A percentile compares a stretch with the other conserved stretches of the same genome.
Evolutionary conservation across 495 filamentous ascomycete genomes (phyloP).

Genomic region (Bathelium albidoporum): DNA sequence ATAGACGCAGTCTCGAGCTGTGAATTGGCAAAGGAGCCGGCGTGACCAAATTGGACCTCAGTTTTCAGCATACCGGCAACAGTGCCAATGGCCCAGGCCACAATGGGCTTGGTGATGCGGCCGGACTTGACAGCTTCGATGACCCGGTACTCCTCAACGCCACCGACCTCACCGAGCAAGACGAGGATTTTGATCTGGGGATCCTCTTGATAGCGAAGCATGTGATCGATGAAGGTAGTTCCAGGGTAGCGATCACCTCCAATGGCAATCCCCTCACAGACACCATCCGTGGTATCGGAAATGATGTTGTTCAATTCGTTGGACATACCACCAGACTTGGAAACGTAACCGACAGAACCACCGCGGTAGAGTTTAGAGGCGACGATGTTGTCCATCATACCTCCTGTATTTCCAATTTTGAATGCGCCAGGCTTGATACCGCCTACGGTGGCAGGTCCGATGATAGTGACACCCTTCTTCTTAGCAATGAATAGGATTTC

Average conservation of each 20-base stretch:
- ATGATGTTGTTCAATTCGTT: slow-evolving; percentile 99
- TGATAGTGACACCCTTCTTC: slow-evolving; percentile 98
- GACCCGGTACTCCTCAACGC: slow-evolving; percentile 98
- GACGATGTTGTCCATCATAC: slow-evolving; percentile 99
- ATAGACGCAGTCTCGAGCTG: slow-evolving; percentile 90
- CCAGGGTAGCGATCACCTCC: slow-evolving; percentile 98
- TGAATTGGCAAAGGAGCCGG: slow-evolving; percentile 96
- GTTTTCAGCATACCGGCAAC: slow-evolving; percentile 99
- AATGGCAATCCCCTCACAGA: slow-evolving; percentile 98
- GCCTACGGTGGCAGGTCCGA: slow-evolving; percentile 95
- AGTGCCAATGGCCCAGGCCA: slow-evolving; percentile 98
- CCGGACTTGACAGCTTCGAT: slow-evolving; percentile 95
- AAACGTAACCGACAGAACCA: slow-evolving; percentile 97
- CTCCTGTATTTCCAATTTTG: slow-evolving; percentile 99
- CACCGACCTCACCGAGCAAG: slow-evolving; percentile 94
- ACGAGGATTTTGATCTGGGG: slow-evolving; percentile 95
- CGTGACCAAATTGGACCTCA: slow-evolving; percentile 98
- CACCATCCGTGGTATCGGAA: slow-evolving; percentile 87
- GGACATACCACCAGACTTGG: slow-evolving; percentile 99
- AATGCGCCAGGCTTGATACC: slow-evolving; percentile 98
- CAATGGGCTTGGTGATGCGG: slow-evolving; percentile 91
- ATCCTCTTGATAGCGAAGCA: slow-evolving; percentile 88
- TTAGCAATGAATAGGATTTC: slow-evolving; percentile 91
- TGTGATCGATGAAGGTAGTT: slow-evolving; percentile 98
- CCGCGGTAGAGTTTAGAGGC: slow-evolving; percentile 99